These are phyloP conservation scores for Chaetomiaceae sp. DNA, from an alignment of 2,329 filamentous ascomycete species.

Conservation along the genomic window DNA sequence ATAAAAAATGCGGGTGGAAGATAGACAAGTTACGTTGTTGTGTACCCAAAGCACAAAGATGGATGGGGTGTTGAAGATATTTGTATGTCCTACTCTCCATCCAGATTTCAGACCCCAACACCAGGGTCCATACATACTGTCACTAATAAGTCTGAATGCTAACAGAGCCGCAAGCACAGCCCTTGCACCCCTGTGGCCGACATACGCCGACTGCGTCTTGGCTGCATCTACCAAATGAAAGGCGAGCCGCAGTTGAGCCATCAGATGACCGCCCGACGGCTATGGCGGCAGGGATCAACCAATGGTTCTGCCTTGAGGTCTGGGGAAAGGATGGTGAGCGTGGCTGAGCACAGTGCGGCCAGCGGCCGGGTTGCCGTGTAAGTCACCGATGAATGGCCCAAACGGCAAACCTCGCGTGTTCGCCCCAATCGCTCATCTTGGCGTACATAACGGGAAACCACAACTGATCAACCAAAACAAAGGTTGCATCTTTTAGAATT, in stretches of 20 bases:
- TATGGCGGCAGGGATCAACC: neutral
- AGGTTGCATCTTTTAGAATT: neutral
- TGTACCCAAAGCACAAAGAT: neutral
- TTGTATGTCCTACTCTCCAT: neutral
- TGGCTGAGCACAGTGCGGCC: neutral
- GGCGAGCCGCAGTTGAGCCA: neutral
- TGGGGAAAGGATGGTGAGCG: neutral
- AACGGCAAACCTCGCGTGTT: no score
- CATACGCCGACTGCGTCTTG: neutral
- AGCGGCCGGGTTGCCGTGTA: neutral
- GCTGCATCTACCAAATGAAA: neutral
- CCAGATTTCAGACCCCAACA: no score
- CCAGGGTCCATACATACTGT: no score
- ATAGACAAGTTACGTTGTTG: no score
- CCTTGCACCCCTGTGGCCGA: neutral
- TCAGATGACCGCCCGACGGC: conserved; percentile 9
- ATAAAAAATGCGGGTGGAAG: no score
- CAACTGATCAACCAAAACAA: no score
- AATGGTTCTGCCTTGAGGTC: conserved; percentile 2
- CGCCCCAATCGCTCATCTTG: no score
- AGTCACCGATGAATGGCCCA: no score
- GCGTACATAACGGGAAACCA: no score
- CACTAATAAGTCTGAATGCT: neutral
- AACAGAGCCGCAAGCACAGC: neutral
- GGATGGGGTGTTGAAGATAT: neutral